phyloP scores from a whole-genome alignment of 805 yeast genomes.

The Ogataea sp. region DNA sequence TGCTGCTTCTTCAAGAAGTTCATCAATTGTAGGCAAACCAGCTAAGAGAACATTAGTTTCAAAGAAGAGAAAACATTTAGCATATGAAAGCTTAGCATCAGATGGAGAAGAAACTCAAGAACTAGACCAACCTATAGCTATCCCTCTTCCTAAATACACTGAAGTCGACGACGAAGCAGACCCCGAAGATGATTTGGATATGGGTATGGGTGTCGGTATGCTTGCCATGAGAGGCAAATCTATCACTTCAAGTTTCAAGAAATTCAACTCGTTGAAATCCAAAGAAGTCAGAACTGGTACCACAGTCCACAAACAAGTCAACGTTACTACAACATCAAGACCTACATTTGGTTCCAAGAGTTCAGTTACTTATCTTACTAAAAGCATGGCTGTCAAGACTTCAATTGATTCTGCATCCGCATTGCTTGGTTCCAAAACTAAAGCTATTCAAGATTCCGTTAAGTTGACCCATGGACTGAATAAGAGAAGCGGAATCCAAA shows the following conservation, averaged over 20 bases:
- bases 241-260: slow-evolving; percentile 21
- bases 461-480: slow-evolving; percentile 6
- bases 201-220: slow-evolving; percentile 11
- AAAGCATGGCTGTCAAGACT: background rate
- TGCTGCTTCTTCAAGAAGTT: background rate
- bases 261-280: background rate
- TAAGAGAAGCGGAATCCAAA: background rate
- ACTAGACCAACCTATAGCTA: too few relatives aligned
- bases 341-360: slow-evolving; percentile 16
- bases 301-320: slow-evolving; percentile 18
- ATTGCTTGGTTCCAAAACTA: background rate
- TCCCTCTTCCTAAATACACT: too few relatives aligned
- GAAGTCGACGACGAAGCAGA: background rate
- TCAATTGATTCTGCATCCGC: background rate
- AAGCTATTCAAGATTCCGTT: slow-evolving; percentile 8
- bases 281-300: slow-evolving; percentile 11
- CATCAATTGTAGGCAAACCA: background rate
- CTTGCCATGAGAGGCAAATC: slow-evolving; percentile 17
- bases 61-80: slow-evolving; percentile 10
- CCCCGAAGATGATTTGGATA: background rate
- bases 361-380: slow-evolving; percentile 19
- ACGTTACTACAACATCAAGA: slow-evolving; percentile 20
- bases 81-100: background rate
- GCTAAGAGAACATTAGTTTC: slow-evolving; percentile 42
- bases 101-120: background rate